Evolutionary conservation across 768 basidiomycete species (phyloP), one percentile per base, ranked within the genome.

Genomic region (Pisolithus tinctorius): DNA sequence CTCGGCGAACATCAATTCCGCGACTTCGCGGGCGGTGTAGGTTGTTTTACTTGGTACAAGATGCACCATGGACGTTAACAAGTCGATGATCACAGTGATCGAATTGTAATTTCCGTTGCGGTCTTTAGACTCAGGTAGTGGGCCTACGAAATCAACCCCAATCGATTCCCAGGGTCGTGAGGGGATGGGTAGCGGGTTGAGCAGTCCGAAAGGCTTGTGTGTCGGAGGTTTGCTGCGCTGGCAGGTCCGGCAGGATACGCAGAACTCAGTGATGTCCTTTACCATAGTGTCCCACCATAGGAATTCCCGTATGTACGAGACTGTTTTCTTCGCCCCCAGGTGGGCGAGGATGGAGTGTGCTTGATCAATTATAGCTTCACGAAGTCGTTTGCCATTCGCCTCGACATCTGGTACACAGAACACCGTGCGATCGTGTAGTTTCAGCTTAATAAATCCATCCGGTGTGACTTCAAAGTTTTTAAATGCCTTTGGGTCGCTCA

Each of bases 121-220:
- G 11, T 51, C 20, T 2, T 37, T 17, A 1, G 34, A 56, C 25
- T 48, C 48, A 34, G 69, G 72, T 23, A 74, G 63, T 14, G 64
- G 66, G 0, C 64, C 72, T 0, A 75, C 56, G 42, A 74, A 75
- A 57, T 75, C 73, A 53, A 74, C 74, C 0, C 64, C 69, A 0
- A 75, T 70, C 0, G 69, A 63, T 3, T 64, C 60, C 71, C 71
- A 73, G 0, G 71, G 74, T 20, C 57, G 53, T 0, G 49, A 58
- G 0, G 65, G 68, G 0, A 72, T 58, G 20, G 20, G 20, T 20
- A 20, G 2, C 2, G 20, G 20, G 20, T 20, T 20, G 20, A 20
- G 20, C 20, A 20, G 20, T 20, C 20, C 20, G 2, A 20, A 20
- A 1, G 2, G 20, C 20, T 20, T 20, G 20, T 20, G 20, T 20